A percentile compares a stretch with the other conserved stretches of the same genome.
Conservation (phyloP, 306 rosid genomes). For the Dalbergia cochinchinensis region DNA sequence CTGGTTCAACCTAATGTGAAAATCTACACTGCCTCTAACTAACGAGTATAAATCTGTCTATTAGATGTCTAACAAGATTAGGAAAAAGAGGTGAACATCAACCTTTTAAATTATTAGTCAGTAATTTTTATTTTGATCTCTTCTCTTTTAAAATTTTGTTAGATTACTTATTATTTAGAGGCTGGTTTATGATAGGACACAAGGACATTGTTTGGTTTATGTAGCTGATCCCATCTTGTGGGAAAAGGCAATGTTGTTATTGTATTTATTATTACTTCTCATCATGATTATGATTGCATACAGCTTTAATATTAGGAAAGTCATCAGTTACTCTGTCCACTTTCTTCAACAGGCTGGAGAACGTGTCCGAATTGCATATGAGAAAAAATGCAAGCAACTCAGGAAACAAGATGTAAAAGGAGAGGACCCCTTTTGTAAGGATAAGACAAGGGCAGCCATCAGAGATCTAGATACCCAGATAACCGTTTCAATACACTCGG, state of each 20-base stretch:
- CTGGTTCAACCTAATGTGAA: conserved; percentile 32
- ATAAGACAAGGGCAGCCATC: conserved; percentile 68
- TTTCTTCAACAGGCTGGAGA: conserved; percentile 78
- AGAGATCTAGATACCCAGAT: conserved; percentile 83
- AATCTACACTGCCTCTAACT: conserved; percentile 17
- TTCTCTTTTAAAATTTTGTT: not conserved
- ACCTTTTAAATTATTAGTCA: conserved; percentile 1
- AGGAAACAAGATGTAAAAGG: conserved; percentile 80
- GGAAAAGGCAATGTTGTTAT: not conserved
- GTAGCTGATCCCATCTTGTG: not conserved
- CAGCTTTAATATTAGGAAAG: conserved; percentile 34
- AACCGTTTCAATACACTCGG: conserved; percentile 83
- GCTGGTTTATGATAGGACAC: not conserved
- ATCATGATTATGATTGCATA: conserved; percentile 36
- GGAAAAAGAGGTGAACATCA: conserved; percentile 4
- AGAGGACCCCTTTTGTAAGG: conserved; percentile 63
- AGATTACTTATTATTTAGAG: conserved; percentile 7
- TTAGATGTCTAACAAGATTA: not conserved
- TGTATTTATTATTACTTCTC: conserved; percentile 15
- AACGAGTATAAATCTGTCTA: conserved; percentile 15
- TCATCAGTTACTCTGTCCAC: conserved; percentile 30
- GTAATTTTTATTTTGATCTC: conserved; percentile 13
- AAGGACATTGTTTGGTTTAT: not conserved
- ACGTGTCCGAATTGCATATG: conserved; percentile 76
- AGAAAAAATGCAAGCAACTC: conserved; percentile 78